Percentiles rank a stretch among this genome's conserved stretches.
phyloP scores from a whole-genome alignment of 768 basidiomycete genomes.

The Russula sp. region DNA sequence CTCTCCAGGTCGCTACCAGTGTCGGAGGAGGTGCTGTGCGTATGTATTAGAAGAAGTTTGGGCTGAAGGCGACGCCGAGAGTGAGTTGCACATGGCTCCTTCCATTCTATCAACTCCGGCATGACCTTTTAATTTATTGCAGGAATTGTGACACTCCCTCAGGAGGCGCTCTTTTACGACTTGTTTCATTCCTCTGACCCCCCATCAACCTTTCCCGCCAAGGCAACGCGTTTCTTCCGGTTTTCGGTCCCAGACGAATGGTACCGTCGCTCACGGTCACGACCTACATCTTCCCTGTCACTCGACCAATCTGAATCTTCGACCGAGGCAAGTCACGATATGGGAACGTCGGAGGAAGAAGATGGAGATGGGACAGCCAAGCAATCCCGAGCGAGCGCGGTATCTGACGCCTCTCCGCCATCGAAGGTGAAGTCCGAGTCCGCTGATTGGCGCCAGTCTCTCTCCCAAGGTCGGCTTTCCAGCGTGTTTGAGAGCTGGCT shows the following conservation, averaged over 20 bases:
- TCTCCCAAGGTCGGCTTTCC: slow-evolving; percentile 59
- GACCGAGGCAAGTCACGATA: slow-evolving; percentile 46
- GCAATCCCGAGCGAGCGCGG: slow-evolving; percentile 38
- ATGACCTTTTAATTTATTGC: background rate
- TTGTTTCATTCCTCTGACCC: slow-evolving; percentile 43
- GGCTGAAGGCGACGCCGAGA: slow-evolving; percentile 49
- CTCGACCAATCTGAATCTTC: slow-evolving; percentile 52
- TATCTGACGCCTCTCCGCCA: slow-evolving; percentile 27
- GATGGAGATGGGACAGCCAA: slow-evolving; percentile 62
- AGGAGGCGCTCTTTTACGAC: slow-evolving; percentile 43
- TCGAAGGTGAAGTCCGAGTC: slow-evolving; percentile 34
- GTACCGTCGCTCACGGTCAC: slow-evolving; percentile 69
- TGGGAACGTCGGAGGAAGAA: slow-evolving; percentile 51
- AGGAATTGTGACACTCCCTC: slow-evolving; percentile 49
- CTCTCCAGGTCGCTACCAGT: slow-evolving; percentile 62
- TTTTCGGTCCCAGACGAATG: slow-evolving; percentile 78
- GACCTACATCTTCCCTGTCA: slow-evolving; percentile 46
- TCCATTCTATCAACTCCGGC: background rate
- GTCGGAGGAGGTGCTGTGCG: slow-evolving; percentile 65
- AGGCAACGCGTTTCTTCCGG: slow-evolving; percentile 48
- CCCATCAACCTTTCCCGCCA: slow-evolving; percentile 44
- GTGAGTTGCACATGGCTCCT: slow-evolving; percentile 41
- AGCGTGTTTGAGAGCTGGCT: slow-evolving; percentile 68
- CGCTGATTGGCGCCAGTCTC: slow-evolving; percentile 52
- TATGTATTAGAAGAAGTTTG: slow-evolving; percentile 74